Evolutionary conservation across 2,329 filamentous ascomycete species (phyloP).

Genomic region (Pseudogymnoascus verrucosus): DNA sequence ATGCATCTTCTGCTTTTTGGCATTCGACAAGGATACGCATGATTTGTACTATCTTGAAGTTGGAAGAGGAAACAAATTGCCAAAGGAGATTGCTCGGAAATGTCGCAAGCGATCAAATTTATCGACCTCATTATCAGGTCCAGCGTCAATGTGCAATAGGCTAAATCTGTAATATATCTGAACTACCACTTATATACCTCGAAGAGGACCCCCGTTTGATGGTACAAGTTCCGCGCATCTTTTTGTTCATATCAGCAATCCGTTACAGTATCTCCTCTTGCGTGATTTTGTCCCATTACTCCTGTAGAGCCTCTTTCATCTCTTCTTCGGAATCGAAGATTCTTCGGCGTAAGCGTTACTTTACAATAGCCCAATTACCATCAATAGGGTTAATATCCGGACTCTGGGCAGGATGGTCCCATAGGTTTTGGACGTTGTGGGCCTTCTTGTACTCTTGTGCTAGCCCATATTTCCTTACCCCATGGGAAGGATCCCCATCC

Average conservation of each 20-base stretch:
- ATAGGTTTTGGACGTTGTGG: conserved; percentile 7
- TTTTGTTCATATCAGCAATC: conserved; percentile 11
- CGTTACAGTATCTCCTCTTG: conserved; percentile 10
- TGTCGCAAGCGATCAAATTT: conserved; percentile 10
- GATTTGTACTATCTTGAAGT: conserved; percentile 5
- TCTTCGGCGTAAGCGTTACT: conserved; percentile 11
- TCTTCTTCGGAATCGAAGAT: conserved; percentile 15
- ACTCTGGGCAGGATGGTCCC: neutral
- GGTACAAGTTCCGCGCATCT: conserved; percentile 11
- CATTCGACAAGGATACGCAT: neutral
- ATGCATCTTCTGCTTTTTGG: conserved; percentile 1
- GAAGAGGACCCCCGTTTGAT: neutral
- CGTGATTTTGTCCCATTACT: conserved; percentile 15
- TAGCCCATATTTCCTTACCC: conserved; percentile 13
- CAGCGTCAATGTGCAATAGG: conserved; percentile 2
- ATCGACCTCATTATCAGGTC: conserved; percentile 11
- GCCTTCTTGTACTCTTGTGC: conserved; percentile 11
- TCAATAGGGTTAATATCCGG: conserved; percentile 15
- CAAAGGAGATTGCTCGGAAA: conserved; percentile 10
- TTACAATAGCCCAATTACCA: conserved; percentile 14
- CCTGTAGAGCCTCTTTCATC: conserved; percentile 10
- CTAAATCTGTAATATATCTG: conserved; percentile 7
- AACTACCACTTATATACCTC: conserved; percentile 7
- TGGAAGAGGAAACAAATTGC: conserved; percentile 10
- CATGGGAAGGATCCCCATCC: conserved; percentile 4